Conservation (phyloP, 805 yeast genomes). For the Blastobotrys attinorum region DNA sequence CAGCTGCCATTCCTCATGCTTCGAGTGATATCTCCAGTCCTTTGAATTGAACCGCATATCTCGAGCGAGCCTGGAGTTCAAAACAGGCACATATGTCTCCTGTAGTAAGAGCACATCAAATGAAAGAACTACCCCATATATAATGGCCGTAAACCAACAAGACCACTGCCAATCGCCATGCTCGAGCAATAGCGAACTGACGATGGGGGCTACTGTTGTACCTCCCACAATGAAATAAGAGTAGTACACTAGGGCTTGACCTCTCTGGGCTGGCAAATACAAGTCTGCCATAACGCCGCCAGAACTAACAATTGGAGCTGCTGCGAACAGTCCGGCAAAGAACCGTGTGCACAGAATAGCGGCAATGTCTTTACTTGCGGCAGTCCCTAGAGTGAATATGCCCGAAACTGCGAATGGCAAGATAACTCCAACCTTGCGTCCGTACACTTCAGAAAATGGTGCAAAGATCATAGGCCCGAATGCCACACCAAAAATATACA, state of each 20-base stretch:
- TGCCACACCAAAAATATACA: slow-evolving; percentile 60
- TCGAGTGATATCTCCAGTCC: slow-evolving; percentile 79
- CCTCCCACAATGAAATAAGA: slow-evolving; percentile 40
- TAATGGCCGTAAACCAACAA: slow-evolving; percentile 42
- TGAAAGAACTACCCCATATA: slow-evolving; percentile 28
- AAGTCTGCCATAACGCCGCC: slow-evolving; percentile 57
- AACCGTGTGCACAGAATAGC: slow-evolving; percentile 48
- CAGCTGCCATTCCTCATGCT: slow-evolving; percentile 79
- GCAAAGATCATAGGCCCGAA: slow-evolving; percentile 63
- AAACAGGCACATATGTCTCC: slow-evolving; percentile 35
- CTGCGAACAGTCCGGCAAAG: slow-evolving; percentile 52
- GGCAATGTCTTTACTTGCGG: slow-evolving; percentile 42
- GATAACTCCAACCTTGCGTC: slow-evolving; percentile 43
- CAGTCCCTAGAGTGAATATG: slow-evolving; percentile 43
- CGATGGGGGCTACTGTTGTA: slow-evolving; percentile 39
- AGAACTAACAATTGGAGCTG: slow-evolving; percentile 51
- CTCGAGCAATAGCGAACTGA: slow-evolving; percentile 39
- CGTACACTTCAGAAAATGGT: slow-evolving; percentile 45
- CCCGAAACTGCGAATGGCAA: slow-evolving; percentile 34
- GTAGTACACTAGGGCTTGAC: slow-evolving; percentile 44
- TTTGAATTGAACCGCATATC: slow-evolving; percentile 70
- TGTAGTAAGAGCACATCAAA: slow-evolving; percentile 31
- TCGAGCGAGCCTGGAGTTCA: slow-evolving; percentile 59
- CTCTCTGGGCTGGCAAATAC: slow-evolving; percentile 43
- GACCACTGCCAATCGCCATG: slow-evolving; percentile 52